These are phyloP conservation scores for Trichoderma koningii DNA, from an alignment of 2,329 filamentous ascomycete genomes.

Conservation along the genomic window DNA sequence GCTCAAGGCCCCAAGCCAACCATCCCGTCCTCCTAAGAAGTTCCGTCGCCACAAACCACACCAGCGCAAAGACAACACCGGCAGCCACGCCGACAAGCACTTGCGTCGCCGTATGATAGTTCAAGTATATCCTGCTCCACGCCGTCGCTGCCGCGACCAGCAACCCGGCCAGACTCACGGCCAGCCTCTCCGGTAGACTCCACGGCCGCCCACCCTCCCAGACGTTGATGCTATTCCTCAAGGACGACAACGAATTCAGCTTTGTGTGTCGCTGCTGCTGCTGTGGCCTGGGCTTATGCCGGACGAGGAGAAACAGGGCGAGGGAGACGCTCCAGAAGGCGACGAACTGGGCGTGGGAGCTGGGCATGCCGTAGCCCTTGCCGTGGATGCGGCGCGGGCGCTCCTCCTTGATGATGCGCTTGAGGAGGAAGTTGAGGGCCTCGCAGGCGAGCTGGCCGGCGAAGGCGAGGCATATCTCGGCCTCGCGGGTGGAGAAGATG, in stretches of 20 bases:
- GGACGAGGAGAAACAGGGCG: conserved; percentile 78
- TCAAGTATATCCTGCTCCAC: conserved; percentile 83
- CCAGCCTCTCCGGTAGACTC: conserved; percentile 61
- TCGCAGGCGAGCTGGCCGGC: conserved; percentile 90
- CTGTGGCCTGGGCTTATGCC: conserved; percentile 62
- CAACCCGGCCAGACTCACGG: conserved; percentile 57
- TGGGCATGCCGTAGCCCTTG: conserved; percentile 97
- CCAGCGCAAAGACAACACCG: conserved; percentile 68
- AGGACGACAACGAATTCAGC: no score
- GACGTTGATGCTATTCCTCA: neutral
- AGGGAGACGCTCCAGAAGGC: conserved; percentile 87
- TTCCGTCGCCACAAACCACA: conserved; percentile 78
- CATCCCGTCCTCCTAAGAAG: conserved; percentile 66
- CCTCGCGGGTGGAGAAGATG: conserved; percentile 86
- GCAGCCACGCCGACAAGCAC: conserved; percentile 77
- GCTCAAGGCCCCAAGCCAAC: conserved; percentile 71
- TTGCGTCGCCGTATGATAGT: conserved; percentile 87
- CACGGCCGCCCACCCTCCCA: conserved; percentile 49
- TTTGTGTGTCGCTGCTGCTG: neutral
- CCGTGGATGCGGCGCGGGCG: conserved; percentile 80
- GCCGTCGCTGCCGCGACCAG: conserved; percentile 69
- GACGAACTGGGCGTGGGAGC: conserved; percentile 91
- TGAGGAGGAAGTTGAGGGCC: conserved; percentile 83
- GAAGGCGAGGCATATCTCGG: conserved; percentile 88
- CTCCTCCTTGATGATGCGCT: conserved; percentile 90